These are phyloP conservation scores for Malus hybrid DNA, from an alignment of 331 rosid species.

Conservation along the genomic window DNA sequence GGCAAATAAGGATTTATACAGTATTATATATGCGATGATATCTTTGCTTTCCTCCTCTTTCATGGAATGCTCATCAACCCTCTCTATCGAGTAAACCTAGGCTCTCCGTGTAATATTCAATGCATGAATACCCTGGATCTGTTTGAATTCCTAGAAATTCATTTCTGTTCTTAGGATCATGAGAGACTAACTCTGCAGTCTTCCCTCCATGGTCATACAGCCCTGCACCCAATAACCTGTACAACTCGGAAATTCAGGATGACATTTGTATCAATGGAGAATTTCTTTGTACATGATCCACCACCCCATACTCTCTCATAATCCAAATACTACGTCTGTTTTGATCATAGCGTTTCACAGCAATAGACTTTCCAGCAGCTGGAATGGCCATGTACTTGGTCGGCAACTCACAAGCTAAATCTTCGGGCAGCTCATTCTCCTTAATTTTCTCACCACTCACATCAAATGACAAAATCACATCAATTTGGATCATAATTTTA, in stretches of 20 bases:
- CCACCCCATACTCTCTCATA: constrained; percentile 7
- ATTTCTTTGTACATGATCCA: constrained; percentile 1
- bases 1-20: too few species aligned
- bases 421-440: neutral
- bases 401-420: neutral
- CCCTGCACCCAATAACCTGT: neutral
- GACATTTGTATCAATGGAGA: neutral
- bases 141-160: neutral
- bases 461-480: neutral
- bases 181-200: neutral
- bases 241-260: neutral
- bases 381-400: neutral
- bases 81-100: neutral
- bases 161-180: neutral
- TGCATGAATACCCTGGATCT: constrained; percentile 1
- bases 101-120: neutral
- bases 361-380: neutral
- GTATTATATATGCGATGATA: too few species aligned
- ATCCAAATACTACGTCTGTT: neutral
- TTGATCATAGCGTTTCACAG: neutral
- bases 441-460: neutral
- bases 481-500: neutral
- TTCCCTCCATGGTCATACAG: neutral
- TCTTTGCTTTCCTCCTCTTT: too few species aligned
- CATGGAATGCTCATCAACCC: too few species aligned